Base-by-base conservation (phyloP, 768 basidiomycete genomes). In the Boletus patriciae region DNA sequence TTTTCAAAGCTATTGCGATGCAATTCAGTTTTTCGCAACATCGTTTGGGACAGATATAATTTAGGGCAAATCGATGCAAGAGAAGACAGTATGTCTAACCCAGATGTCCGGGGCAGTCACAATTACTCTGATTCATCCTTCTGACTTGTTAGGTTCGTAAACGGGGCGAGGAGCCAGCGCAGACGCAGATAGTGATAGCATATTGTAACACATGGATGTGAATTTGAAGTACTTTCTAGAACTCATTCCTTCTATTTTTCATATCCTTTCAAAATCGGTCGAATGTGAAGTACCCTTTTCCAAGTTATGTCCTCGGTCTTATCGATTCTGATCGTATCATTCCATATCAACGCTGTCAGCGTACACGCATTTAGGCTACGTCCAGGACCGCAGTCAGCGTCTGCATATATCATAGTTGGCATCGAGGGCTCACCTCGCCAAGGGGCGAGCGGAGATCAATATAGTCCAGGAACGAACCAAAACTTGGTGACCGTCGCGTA, bases 401-500 rank as follows among this genome's bases (percentile, higher is more conserved):
- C 7, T 13, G 37, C 18, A 36, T 25, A 21, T 3, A 8, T 25
- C n/a, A 37, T 37, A 34, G 9, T 34, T 27, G 15, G 23, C 21
- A 19, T 34, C 15, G 18, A 29, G 8, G 19, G 9, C 60, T 50
- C 40, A 59, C 57, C 57, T 54, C 21, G 40, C 11, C 12, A 34
- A 8, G 37, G 31, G 21, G 3, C 16, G 7, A 18, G n/a, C 25
- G 13, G 40, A 60, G 40, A 60, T 72, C 54, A 81, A 46, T 70
- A 63, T 7, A 83, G 55, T 16, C 81, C 77, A 15, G 81, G 82
- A 46, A 80, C 62, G 58, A 83, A 81, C 80, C 80, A 80, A 68
- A 69, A 78, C 33, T 66, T 76, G 19, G 79, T 80, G n/a, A 64
- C 58, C 8, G 61, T 66, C 18, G 78, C 80, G 59, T 81, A 83